Base-by-base conservation (phyloP, 352 stramenopile species). In the Phytophthora uliginosa region DNA sequence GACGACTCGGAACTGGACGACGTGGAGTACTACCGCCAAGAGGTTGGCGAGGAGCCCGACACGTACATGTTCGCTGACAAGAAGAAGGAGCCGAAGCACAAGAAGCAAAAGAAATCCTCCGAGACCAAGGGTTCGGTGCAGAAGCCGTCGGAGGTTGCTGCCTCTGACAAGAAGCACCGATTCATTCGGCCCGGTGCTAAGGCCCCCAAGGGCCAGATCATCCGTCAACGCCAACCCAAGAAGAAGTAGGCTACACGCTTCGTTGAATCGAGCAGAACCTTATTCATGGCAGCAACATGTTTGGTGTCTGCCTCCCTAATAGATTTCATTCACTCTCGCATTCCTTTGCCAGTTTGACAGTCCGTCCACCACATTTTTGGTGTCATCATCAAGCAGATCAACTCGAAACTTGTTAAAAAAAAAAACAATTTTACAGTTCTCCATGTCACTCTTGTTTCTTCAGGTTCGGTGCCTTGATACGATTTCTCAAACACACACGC, bases 11-110 rank as follows among this genome's bases (percentile, higher is more conserved):
- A 95, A 54, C 45, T 89, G 13, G 85, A 95, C 47, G 89, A 95
- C 59, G 83, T 79, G 10, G 89, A 94, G 40, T 95, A 94, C 72
- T 95, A 95, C 76, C 86, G 89, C 58, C 83, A 94, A 57, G 89
- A 93, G 52, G 89, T 95, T 24, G 89, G 89, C 15, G 86, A 95
- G 65, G 89, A 94, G 59, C 89, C 89, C 0, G 88, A 96, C 38
- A 56, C 84, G 55, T 91, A 94, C 73, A 94, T 93, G 86, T 94
- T 94, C 71, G 77, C 83, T 18, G 84, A 91, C 10, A 75, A 77
- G 42, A 75, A 77, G 42, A 81, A 76, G 53, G 57, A 62, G 12
- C 34, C 48, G 4, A 73, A 73, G 48, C 67, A 72, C 63, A 91
- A 93, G 67, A 85, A 90, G 73, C 72, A 83, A 26, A 84, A 84